Conservation (phyloP, 2,329 filamentous ascomycete genomes). For the Pseudogymnoascus sp. region DNA sequence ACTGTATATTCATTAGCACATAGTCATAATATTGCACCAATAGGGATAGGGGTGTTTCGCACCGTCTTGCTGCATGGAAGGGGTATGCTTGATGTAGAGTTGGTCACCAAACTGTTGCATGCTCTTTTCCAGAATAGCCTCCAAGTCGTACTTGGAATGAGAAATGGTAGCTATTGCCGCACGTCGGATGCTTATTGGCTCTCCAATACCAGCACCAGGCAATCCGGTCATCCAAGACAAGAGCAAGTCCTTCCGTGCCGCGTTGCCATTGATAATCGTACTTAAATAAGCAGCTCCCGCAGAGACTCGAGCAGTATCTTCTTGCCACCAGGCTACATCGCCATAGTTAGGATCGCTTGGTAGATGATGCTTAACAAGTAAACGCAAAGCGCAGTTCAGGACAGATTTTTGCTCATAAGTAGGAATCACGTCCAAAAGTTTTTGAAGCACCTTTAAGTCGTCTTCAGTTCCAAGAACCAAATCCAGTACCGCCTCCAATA, state of each 20-base stretch:
- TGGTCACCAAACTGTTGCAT: conserved; percentile 75
- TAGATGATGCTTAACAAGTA: conserved; percentile 24
- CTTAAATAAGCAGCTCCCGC: conserved; percentile 54
- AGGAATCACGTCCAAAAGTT: conserved; percentile 22
- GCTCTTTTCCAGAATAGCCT: conserved; percentile 57
- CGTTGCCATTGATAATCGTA: conserved; percentile 41
- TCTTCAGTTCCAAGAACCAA: conserved; percentile 12
- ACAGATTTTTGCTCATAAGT: conserved; percentile 27
- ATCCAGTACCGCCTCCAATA: conserved; percentile 1
- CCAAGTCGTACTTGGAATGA: conserved; percentile 44
- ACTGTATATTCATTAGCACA: conserved; percentile 43
- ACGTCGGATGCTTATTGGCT: conserved; percentile 59
- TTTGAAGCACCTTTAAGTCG: conserved; percentile 19
- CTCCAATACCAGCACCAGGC: conserved; percentile 58
- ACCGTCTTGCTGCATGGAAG: conserved; percentile 86
- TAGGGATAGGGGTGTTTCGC: conserved; percentile 21
- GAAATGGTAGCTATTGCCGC: conserved; percentile 55
- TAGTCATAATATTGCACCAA: conserved; percentile 12
- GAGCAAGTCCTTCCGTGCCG: conserved; percentile 47
- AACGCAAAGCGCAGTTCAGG: conserved; percentile 22
- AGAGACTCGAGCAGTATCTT: conserved; percentile 37
- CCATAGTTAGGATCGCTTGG: conserved; percentile 23
- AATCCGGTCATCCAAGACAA: conserved; percentile 59
- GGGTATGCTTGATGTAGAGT: conserved; percentile 78
- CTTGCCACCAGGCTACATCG: conserved; percentile 27